phyloP scores from a whole-genome alignment of 2,329 filamentous ascomycete genomes.

The Raffaelea ambrosiae region DNA sequence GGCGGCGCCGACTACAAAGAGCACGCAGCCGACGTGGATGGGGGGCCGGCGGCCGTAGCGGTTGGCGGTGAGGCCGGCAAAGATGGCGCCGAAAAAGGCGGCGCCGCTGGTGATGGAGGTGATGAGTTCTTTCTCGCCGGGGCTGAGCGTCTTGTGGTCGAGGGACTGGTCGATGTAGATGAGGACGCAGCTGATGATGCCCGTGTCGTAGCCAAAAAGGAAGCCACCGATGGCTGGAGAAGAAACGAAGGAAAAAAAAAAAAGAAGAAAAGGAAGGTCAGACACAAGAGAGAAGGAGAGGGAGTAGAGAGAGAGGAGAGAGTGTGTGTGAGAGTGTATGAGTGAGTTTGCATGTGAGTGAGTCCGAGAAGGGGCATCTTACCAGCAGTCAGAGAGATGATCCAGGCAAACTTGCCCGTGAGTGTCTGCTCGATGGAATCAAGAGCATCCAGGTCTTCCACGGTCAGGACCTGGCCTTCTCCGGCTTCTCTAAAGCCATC shows the following conservation, averaged over 20 bases:
- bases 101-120: constrained; percentile 59
- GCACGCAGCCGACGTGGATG: constrained; percentile 10
- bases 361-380: too few relatives aligned
- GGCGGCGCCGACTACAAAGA: constrained; percentile 51
- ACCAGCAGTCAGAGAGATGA: neutral
- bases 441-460: neutral
- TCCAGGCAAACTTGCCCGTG: neutral
- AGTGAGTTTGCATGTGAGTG: too few relatives aligned
- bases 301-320: too few relatives aligned
- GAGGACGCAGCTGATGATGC: constrained; percentile 58
- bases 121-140: constrained; percentile 59
- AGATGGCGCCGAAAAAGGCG: constrained; percentile 54
- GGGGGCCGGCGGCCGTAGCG: constrained; percentile 16
- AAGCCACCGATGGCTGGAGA: constrained; percentile 39
- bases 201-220: constrained; percentile 60
- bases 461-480: neutral
- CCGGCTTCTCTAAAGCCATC: neutral
- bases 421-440: constrained; percentile 1
- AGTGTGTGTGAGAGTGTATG: too few relatives aligned
- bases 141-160: constrained; percentile 44
- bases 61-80: constrained; percentile 55
- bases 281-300: neutral
- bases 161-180: constrained; percentile 54
- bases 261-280: too few relatives aligned
- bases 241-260: too few relatives aligned